These are phyloP conservation scores for Spizellomyces punctatus DNA, from an alignment of 192 early-diverging fungal species.

Conservation along the genomic window DNA sequence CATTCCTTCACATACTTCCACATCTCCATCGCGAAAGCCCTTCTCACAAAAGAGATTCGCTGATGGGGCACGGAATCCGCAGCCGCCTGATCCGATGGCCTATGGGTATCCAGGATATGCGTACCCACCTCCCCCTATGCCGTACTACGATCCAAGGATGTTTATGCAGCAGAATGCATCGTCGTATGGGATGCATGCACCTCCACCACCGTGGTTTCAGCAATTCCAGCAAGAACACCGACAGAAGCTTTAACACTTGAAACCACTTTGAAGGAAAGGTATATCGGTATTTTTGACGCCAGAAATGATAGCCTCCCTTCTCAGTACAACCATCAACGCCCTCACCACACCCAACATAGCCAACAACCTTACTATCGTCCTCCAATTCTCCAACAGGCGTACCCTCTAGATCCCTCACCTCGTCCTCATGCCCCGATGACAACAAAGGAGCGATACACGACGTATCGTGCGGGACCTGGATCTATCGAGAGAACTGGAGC, in stretches of 20 bases:
- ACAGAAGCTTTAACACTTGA: background rate
- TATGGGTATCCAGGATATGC: too few species aligned
- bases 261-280: too few species aligned
- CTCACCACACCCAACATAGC: background rate
- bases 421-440: background rate
- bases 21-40: too few species aligned
- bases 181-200: background rate
- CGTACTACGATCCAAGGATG: background rate
- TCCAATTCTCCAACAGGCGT: background rate
- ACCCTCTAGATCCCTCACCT: slow-evolving; percentile 1
- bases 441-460: slow-evolving; percentile 4
- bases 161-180: background rate
- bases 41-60: too few species aligned
- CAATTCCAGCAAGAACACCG: slow-evolving; percentile 1
- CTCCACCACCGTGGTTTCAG: slow-evolving; percentile 2
- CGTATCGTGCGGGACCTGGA: slow-evolving; percentile 9
- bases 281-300: background rate
- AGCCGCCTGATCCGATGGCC: too few species aligned
- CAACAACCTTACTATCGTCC: background rate
- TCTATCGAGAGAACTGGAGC: background rate
- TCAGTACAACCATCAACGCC: background rate
- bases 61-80: too few species aligned
- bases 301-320: background rate
- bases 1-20: too few species aligned
- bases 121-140: too few species aligned